A percentile compares a stretch with the other conserved stretches of the same genome.
These are phyloP conservation scores for Daldinia caldariorum DNA, from an alignment of 495 filamentous ascomycete genomes.

Conservation along the genomic window DNA sequence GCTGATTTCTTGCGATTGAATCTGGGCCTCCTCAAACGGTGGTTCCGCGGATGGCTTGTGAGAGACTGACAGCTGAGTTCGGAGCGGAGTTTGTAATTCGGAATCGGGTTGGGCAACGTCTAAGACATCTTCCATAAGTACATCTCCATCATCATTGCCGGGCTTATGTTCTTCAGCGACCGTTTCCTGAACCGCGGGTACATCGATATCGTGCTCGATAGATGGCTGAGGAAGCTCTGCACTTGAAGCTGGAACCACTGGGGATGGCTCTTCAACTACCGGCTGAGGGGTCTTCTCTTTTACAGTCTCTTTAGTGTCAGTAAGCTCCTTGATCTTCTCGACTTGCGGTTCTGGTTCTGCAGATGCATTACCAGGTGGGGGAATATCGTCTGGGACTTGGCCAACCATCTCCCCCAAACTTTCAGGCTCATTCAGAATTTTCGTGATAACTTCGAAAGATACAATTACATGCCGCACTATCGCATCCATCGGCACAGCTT, in stretches of 20 bases:
- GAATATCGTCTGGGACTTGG: constrained; percentile 44
- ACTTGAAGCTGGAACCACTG: constrained; percentile 30
- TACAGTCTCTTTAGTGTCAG: constrained; percentile 36
- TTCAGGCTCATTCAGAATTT: constrained; percentile 49
- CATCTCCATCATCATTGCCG: constrained; percentile 43
- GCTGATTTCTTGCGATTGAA: constrained; percentile 42
- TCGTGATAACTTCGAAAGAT: constrained; percentile 48
- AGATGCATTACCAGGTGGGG: constrained; percentile 45
- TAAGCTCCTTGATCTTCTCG: constrained; percentile 49
- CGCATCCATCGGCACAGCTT: constrained; percentile 40
- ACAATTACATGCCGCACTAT: constrained; percentile 49
- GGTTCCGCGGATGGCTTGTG: constrained; percentile 30
- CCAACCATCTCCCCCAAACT: constrained; percentile 49
- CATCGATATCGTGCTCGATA: constrained; percentile 45
- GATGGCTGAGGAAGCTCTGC: constrained; percentile 42
- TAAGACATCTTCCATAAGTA: constrained; percentile 54
- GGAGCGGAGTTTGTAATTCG: constrained; percentile 24
- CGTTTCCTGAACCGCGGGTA: constrained; percentile 20
- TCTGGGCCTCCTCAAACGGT: constrained; percentile 37
- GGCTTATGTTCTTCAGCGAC: constrained; percentile 32
- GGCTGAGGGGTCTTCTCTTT: constrained; percentile 44
- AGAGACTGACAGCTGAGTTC: constrained; percentile 20
- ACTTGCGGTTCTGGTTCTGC: constrained; percentile 53
- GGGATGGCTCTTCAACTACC: constrained; percentile 25
- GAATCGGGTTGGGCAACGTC: constrained; percentile 53